These are phyloP conservation scores for Carpinus viminea DNA, from an alignment of 306 rosid genomes.

Conservation along the genomic window DNA sequence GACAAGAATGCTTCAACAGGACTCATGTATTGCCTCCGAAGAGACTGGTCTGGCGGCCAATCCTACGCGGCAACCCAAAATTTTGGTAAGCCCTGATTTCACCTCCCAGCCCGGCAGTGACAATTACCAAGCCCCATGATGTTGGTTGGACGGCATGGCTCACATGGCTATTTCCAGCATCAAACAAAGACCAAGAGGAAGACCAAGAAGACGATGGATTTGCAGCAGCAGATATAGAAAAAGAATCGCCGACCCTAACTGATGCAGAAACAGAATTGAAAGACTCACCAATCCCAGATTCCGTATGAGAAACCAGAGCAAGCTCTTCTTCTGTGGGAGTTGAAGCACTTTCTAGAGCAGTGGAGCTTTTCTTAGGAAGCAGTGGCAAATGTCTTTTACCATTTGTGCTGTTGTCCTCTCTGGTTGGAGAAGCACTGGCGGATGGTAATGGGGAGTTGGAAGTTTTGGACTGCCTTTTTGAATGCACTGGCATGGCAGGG, in stretches of 20 bases:
- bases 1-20: not conserved
- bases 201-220: conserved; percentile 51
- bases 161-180: conserved; percentile 32
- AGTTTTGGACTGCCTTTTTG: conserved; percentile 56
- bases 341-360: conserved; percentile 25
- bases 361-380: conserved; percentile 58
- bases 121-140: conserved; percentile 97
- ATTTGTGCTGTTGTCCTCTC: conserved; percentile 30
- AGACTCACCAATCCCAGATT: conserved; percentile 51
- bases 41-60: conserved; percentile 49
- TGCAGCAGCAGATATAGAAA: conserved; percentile 43
- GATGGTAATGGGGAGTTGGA: conserved; percentile 18
- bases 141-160: conserved; percentile 39
- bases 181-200: conserved; percentile 56
- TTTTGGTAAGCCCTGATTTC: conserved; percentile 87
- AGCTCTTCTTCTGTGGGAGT: conserved; percentile 37
- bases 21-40: conserved; percentile 53
- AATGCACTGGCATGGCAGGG: conserved; percentile 28
- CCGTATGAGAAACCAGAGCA: conserved; percentile 34
- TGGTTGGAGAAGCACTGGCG: conserved; percentile 25
- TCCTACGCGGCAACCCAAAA: conserved; percentile 71
- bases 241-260: conserved; percentile 36
- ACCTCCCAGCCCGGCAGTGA: conserved; percentile 79
- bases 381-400: conserved; percentile 66
- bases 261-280: conserved; percentile 44